Base-by-base conservation (phyloP, 495 filamentous ascomycete genomes). In the Pyronema omphalodes region DNA sequence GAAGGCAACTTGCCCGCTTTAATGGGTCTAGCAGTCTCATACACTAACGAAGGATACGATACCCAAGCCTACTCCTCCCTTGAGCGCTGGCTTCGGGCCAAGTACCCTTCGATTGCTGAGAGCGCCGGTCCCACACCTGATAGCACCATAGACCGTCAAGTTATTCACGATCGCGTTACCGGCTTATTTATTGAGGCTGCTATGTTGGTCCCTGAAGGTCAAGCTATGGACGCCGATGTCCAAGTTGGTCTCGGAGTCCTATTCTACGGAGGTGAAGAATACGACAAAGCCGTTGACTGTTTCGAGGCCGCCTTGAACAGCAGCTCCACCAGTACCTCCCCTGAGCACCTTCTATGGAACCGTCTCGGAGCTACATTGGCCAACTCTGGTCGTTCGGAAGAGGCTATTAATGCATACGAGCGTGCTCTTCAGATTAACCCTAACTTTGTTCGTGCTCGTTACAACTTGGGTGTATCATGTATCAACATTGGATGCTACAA, bases 21-120 rank as follows among this genome's bases (percentile, higher is more conserved):
- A 34, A 95, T 99, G 88, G 87, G 84, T 3, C 74, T 99, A 9
- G 86, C 89, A 40, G 91, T 99, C 41, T 88, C 83, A n/a, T 99
- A 96, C 68, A 96, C 93, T 36, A 99, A 99, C 70, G 91, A 99
- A 68, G 91, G 89, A 56, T 96, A 96, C 71, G 91, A 96, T 66
- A 85, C 81, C 57, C 89, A 86, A 17, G 93, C 91, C 55, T 99
- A 96, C 73, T 84, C 89, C 29, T 94, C 88, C 14, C 76, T 99
- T 12, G 93, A 99, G 71, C 84, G 88, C 59, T 99, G 91, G 91
- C 77, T 99, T 46, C 80, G 83, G 9, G 76, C 83, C 67, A 94
- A 91, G 67, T 98, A 98, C 68, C 91, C 91, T 7, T 73, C 84
- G 37, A 72, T 94, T 7, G 80, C 82, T 23, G 74, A 76, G 0